Base-by-base conservation (phyloP, 2,329 filamentous ascomycete species). In the Polychaeton citri region DNA sequence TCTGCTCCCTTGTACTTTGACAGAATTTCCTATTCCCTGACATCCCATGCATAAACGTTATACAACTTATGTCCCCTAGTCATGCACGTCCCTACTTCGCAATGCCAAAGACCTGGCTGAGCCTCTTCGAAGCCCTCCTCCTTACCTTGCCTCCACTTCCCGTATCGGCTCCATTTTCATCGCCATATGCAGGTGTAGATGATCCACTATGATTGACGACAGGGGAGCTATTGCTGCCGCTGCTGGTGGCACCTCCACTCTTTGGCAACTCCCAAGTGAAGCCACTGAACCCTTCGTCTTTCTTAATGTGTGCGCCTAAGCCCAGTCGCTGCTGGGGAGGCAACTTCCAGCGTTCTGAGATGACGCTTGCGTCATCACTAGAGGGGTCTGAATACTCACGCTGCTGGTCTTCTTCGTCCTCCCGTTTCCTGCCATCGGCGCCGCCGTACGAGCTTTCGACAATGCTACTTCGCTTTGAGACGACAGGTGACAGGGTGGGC, bases 241-340 rank as follows among this genome's bases (percentile, higher is more conserved):
- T 28, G 12, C 15, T 15, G 24, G 12, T 28, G 12, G 24, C 12
- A 15, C 24, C 24, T 28, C 15, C 4, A 15, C n/a, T n/a, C n/a
- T n/a, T n/a, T n/a, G n/a, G n/a, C n/a, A n/a, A n/a, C n/a, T n/a
- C n/a, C 24, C 24, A 28, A 3, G 24, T 10, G 24, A 28, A 12
- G 7, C 15, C 24, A 28, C 4, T 28, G 3, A 15, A 28, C 12
- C 24, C 24, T 28, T 4, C 15, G 24, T 10, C 12, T 7, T 30
- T 36, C 24, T 7, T 15, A 6, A 36, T 21, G 20, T 18, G 34
- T 2, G 34, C 30, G 21, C 35, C 35, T 13, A 37, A 19, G 5
- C 35, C 35, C 10, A 37, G 19, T 20, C 35, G 30, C 17, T 37
- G 21, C 30, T 37, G 26, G 6, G 35, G 35, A 21, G 35, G 21